A percentile compares a stretch with the other conserved stretches of the same genome.
Evolutionary conservation across 352 stramenopile genomes (phyloP).

Genomic region (Phytophthora europaea): DNA sequence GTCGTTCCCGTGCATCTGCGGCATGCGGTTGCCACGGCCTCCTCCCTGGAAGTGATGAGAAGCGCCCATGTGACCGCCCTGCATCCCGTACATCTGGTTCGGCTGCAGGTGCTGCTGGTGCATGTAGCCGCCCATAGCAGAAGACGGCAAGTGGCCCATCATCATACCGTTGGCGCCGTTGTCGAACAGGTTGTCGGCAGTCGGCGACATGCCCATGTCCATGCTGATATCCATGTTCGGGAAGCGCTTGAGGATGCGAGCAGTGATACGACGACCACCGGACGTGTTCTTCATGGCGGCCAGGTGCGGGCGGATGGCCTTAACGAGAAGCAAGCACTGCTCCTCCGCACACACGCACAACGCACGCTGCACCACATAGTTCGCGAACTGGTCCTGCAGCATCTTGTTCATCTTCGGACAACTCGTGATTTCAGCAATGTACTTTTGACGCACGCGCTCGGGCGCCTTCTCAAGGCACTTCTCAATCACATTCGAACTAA

Average conservation of each 20-base stretch:
- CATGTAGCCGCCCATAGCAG: slow-evolving; percentile 41
- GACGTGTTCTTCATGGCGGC: slow-evolving; percentile 95
- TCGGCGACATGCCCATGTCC: slow-evolving; percentile 66
- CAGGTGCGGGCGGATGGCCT: slow-evolving; percentile 97
- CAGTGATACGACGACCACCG: slow-evolving; percentile 94
- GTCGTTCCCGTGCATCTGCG: slow-evolving; percentile 37
- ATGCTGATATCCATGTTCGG: slow-evolving; percentile 94
- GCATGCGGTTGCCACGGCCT: slow-evolving; percentile 36
- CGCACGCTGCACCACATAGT: slow-evolving; percentile 99
- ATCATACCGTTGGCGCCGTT: slow-evolving; percentile 39
- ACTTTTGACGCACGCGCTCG: slow-evolving; percentile 75
- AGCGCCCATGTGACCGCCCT: slow-evolving; percentile 35
- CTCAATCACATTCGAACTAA: slow-evolving; percentile 99
- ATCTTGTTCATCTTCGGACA: slow-evolving; percentile 93
- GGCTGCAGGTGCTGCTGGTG: slow-evolving; percentile 47
- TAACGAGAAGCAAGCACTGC: slow-evolving; percentile 95
- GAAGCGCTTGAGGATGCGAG: slow-evolving; percentile 97
- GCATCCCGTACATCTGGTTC: slow-evolving; percentile 48
- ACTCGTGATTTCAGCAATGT: slow-evolving; percentile 80
- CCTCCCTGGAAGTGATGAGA: slow-evolving; percentile 37
- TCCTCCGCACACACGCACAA: slow-evolving; percentile 95
- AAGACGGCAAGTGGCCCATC: slow-evolving; percentile 40
- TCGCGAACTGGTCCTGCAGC: slow-evolving; percentile 98
- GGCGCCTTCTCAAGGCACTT: slow-evolving; percentile 97
- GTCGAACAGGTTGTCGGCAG: slow-evolving; percentile 42